Conservation (phyloP, 2,329 filamentous ascomycete genomes). For the Tricladium varicosporioides region DNA sequence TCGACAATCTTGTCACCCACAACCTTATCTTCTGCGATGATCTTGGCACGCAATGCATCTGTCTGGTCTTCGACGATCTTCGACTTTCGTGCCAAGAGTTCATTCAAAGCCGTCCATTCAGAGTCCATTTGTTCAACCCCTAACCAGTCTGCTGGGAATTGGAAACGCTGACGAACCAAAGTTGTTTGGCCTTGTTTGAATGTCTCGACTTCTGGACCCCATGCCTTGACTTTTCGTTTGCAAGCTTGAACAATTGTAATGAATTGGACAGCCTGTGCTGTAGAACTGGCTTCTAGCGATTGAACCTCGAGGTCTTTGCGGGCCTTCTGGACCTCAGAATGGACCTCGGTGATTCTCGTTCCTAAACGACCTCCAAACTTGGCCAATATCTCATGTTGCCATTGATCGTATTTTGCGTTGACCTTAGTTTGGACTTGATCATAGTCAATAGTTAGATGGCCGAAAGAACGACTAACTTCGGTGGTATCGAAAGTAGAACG, state of each 20-base stretch:
- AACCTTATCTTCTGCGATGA: constrained; percentile 87
- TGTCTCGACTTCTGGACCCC: constrained; percentile 93
- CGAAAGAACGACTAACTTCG: constrained; percentile 88
- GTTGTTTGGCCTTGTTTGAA: constrained; percentile 96
- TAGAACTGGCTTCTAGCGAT: constrained; percentile 90
- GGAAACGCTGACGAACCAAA: constrained; percentile 85
- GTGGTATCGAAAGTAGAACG: constrained; percentile 96
- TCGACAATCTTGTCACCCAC: constrained; percentile 86
- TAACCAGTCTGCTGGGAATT: constrained; percentile 91
- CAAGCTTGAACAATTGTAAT: constrained; percentile 97
- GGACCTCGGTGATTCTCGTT: constrained; percentile 86
- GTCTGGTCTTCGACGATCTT: constrained; percentile 97
- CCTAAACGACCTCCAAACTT: constrained; percentile 91
- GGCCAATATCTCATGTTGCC: constrained; percentile 94
- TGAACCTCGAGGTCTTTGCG: constrained; percentile 88
- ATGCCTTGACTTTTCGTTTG: constrained; percentile 87
- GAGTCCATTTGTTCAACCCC: constrained; percentile 95
- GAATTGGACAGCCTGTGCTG: constrained; percentile 94
- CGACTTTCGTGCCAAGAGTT: constrained; percentile 86
- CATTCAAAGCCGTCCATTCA: constrained; percentile 91
- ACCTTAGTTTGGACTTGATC: constrained; percentile 98
- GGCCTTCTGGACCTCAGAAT: constrained; percentile 87
- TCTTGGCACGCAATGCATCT: constrained; percentile 92
- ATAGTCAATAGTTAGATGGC: constrained; percentile 93
- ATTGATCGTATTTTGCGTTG: constrained; percentile 98